Evolutionary conservation across 371 early-diverging fungal species (phyloP), one percentile per base, ranked within the genome.

Genomic region (Capillidium heterosporum): DNA sequence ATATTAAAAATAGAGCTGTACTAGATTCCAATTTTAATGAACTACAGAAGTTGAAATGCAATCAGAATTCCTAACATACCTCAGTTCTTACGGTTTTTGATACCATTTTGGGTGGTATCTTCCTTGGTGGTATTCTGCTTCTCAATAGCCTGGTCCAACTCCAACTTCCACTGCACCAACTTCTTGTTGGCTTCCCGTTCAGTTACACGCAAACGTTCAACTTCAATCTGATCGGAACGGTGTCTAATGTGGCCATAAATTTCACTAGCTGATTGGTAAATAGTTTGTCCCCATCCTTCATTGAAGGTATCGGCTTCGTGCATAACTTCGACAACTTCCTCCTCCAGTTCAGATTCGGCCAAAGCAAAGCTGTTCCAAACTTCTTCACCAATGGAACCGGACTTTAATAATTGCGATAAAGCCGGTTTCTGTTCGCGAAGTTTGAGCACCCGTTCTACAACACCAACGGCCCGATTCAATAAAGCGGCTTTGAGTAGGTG

Each of bases 361-460:
- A 73, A 65, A 19, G 62, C 65, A 53, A 95, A 83, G 58, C 87
- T 82, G 32, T 73, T 81, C 86, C 81, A 78, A 60, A 91, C 68
- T 55, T 89, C 91, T 55, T 95, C 93, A 2, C 90, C 88, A 51
- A 95, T 76, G 8, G 85, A 78, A 3, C 95, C 95, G 17, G 76
- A 71, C 60, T 83, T 79, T 57, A 91, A 77, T 69, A 95, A 65
- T 41, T 71, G 73, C 29, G 75, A 70, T 57, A 95, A 68, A 27
- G 85, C 78, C n/a, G 78, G 81, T 64, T 89, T 89, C 66, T 92
- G 89, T 59, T 85, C 82, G 40, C 85, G 78, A 41, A 95, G 67
- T 56, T 82, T 72, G 10, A 82, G 60, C 15, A 86, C 68, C 2
- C 91, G 79, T 56, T 76, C 69, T 0, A 91, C 85, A 43, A 82